These are phyloP conservation scores for Pestalotiopsis sp. DNA, from an alignment of 2,329 filamentous ascomycete genomes.

Conservation along the genomic window DNA sequence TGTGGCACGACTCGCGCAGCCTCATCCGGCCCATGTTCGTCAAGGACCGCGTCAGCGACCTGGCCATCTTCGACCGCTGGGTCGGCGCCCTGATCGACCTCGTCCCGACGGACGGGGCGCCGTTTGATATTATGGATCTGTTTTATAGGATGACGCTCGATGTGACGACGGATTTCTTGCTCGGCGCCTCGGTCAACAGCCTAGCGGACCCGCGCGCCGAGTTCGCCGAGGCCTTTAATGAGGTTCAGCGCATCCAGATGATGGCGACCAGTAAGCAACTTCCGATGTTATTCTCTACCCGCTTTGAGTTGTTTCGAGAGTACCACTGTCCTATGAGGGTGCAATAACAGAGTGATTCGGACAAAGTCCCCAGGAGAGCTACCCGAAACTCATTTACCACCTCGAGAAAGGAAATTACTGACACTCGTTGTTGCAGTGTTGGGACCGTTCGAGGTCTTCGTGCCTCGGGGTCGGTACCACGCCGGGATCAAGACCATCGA, in stretches of 20 bases:
- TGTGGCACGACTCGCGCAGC: conserved; percentile 57
- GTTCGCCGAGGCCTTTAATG: conserved; percentile 72
- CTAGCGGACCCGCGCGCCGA: conserved; percentile 41
- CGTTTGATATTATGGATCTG: conserved; percentile 62
- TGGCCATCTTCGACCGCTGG: conserved; percentile 64
- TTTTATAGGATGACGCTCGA: conserved; percentile 71
- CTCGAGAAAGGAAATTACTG: too few species aligned
- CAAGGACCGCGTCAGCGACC: conserved; percentile 48
- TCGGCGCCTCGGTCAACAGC: conserved; percentile 12
- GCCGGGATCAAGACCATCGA: conserved; percentile 68
- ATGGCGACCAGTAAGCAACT: conserved; percentile 47
- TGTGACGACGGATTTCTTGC: conserved; percentile 22
- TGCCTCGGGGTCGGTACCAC: conserved; percentile 50
- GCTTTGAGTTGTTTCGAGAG: too few species aligned
- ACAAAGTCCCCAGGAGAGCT: too few species aligned
- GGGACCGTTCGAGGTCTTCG: conserved; percentile 6
- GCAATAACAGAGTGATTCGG: too few species aligned
- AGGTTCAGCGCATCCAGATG: conserved; percentile 70
- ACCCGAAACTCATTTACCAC: too few species aligned
- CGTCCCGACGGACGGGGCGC: conserved; percentile 56
- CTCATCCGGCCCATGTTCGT: conserved; percentile 58
- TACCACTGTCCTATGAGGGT: too few species aligned
- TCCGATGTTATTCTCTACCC: too few species aligned
- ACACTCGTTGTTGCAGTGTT: not conserved
- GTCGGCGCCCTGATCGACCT: conserved; percentile 59